phyloP scores from a whole-genome alignment of 768 basidiomycete genomes.

The Agaricus sinodeliciosus region DNA sequence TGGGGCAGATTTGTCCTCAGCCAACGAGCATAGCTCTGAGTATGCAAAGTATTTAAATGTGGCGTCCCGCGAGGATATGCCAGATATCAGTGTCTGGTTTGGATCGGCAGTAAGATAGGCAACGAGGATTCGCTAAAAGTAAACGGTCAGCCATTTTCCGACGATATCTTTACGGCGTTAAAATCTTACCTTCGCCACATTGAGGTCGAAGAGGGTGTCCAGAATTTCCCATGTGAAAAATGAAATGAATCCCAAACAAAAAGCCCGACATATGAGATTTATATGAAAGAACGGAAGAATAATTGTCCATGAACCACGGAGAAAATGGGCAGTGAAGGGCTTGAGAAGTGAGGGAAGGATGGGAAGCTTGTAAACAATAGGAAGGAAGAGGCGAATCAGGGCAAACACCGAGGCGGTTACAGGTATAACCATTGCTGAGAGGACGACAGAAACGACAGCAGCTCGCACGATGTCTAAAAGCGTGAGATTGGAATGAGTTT shows the following conservation, averaged over 20 bases:
- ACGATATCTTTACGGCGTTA: constrained; percentile 9
- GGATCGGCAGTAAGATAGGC: constrained; percentile 42
- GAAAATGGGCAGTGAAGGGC: constrained; percentile 61
- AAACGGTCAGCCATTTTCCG: background rate
- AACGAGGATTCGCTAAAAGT: constrained; percentile 39
- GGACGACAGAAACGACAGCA: constrained; percentile 32
- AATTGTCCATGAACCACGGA: constrained; percentile 49
- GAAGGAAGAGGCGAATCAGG: constrained; percentile 38
- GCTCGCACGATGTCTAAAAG: constrained; percentile 18
- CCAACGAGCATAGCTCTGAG: constrained; percentile 49
- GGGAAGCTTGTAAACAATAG: constrained; percentile 49
- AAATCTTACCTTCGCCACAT: constrained; percentile 44
- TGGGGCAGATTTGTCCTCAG: constrained; percentile 33
- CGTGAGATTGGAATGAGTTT: constrained; percentile 11
- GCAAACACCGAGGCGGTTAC: constrained; percentile 41
- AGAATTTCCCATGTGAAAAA: constrained; percentile 58
- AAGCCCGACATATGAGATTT: constrained; percentile 39
- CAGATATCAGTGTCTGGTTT: constrained; percentile 53
- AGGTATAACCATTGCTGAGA: constrained; percentile 31
- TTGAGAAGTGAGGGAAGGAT: constrained; percentile 41
- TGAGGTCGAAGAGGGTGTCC: constrained; percentile 52
- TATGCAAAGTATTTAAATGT: constrained; percentile 62
- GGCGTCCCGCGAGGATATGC: constrained; percentile 45
- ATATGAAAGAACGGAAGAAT: constrained; percentile 41
- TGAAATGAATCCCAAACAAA: constrained; percentile 45